phyloP scores from a whole-genome alignment of 163 green algal species.

The Coccomyxa subellipsoidea region DNA sequence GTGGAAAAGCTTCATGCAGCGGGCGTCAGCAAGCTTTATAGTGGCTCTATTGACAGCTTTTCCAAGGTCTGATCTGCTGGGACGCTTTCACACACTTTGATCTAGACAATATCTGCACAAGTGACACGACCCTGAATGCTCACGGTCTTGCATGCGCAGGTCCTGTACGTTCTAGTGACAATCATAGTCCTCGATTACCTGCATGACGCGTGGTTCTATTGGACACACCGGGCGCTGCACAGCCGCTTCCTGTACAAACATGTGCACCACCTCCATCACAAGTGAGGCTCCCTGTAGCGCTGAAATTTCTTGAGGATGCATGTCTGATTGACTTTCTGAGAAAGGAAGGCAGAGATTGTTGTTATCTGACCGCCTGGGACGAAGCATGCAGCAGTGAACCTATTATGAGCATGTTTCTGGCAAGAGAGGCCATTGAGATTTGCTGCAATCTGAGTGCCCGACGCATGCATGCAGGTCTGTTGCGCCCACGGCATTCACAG shows the following conservation, averaged over 20 bases:
- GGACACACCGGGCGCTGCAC: constrained; percentile 85
- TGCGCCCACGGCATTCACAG: constrained; percentile 65
- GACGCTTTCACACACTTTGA: too few species aligned
- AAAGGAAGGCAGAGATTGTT: too few species aligned
- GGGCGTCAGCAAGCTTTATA: constrained; percentile 60
- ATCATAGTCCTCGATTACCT: constrained; percentile 73
- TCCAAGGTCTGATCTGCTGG: too few species aligned
- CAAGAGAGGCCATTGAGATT: background rate
- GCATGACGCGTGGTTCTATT: constrained; percentile 95
- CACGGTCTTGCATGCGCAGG: constrained; percentile 37
- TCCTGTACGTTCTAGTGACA: constrained; percentile 57
- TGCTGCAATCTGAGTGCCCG: background rate
- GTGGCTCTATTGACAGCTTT: constrained; percentile 22
- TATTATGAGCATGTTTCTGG: background rate
- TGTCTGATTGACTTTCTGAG: too few species aligned
- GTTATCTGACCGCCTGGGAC: too few species aligned
- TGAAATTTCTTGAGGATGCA: too few species aligned
- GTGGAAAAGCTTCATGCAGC: constrained; percentile 72
- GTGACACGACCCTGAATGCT: background rate
- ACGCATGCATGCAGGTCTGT: constrained; percentile 36
- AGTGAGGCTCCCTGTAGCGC: constrained; percentile 30
- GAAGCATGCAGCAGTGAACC: too few species aligned
- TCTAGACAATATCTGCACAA: background rate
- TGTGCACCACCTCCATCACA: constrained; percentile 84
- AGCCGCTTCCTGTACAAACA: constrained; percentile 72